Percentiles rank a stretch among this genome's conserved stretches.
These are phyloP conservation scores for Candida ortonii DNA, from an alignment of 805 yeast genomes.

Conservation along the genomic window DNA sequence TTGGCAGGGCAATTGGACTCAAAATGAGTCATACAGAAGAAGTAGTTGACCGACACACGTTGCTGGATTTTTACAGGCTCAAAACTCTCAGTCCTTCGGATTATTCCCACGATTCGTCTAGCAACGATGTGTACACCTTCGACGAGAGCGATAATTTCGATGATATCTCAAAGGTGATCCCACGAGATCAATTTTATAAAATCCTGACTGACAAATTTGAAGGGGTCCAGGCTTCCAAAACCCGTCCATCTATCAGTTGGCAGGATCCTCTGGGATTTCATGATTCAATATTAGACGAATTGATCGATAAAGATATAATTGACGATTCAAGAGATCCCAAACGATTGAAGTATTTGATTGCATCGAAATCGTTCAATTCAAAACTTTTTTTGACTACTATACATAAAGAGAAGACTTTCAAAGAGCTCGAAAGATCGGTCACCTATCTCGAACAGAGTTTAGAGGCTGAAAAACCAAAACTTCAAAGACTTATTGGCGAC, in stretches of 20 bases:
- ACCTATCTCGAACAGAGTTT: slow-evolving; percentile 48
- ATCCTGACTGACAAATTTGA: slow-evolving; percentile 22
- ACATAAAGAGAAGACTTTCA: slow-evolving; percentile 53
- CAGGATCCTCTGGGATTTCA: slow-evolving; percentile 57
- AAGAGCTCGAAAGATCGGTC: slow-evolving; percentile 47
- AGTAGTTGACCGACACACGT: slow-evolving; percentile 13
- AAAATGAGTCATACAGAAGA: slow-evolving; percentile 5
- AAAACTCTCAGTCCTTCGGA: slow-evolving; percentile 40
- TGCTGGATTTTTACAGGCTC: slow-evolving; percentile 41
- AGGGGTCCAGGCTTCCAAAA: slow-evolving; percentile 1
- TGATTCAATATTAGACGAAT: slow-evolving; percentile 41
- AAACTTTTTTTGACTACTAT: slow-evolving; percentile 51
- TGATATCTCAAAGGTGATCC: slow-evolving; percentile 15
- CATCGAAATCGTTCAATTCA: slow-evolving; percentile 58
- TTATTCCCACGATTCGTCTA: slow-evolving; percentile 23
- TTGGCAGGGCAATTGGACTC: no score
- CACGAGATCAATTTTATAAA: slow-evolving; percentile 25
- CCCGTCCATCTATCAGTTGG: slow-evolving; percentile 5
- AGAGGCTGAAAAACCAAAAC: slow-evolving; percentile 45
- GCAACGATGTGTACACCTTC: slow-evolving; percentile 13
- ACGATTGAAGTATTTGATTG: slow-evolving; percentile 44
- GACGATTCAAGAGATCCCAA: slow-evolving; percentile 38
- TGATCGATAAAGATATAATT: slow-evolving; percentile 39
- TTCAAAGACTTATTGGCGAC: slow-evolving; percentile 50
- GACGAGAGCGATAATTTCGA: slow-evolving; percentile 11